Conservation (phyloP, 768 basidiomycete species). For the Rhizopogon rudus region DNA sequence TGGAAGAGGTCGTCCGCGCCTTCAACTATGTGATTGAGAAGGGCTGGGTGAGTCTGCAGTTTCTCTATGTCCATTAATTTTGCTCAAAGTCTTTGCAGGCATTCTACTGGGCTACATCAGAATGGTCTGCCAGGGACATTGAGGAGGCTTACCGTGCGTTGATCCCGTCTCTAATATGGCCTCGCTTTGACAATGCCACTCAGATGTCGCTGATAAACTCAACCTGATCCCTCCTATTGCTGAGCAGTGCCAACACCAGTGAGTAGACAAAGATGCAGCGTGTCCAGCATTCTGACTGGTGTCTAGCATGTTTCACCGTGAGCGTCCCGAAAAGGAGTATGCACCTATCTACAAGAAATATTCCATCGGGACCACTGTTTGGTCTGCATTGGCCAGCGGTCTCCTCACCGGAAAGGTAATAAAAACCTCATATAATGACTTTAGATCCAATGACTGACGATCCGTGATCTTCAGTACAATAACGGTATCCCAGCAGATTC, state of each 20-base stretch:
- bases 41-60: constrained; percentile 32
- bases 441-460: neutral
- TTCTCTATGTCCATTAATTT: neutral
- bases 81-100: constrained; percentile 17
- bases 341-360: constrained; percentile 42
- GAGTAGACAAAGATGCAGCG: constrained; percentile 1
- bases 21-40: constrained; percentile 51
- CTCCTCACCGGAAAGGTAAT: constrained; percentile 48
- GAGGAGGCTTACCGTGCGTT: constrained; percentile 36
- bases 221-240: constrained; percentile 44
- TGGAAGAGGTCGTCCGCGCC: constrained; percentile 55
- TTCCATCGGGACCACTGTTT: constrained; percentile 45
- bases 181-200: neutral
- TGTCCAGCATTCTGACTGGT: neutral
- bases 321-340: constrained; percentile 53
- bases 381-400: constrained; percentile 52
- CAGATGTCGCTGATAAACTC: constrained; percentile 46
- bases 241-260: constrained; percentile 50
- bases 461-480: constrained; percentile 32
- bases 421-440: neutral
- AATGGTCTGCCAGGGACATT: constrained; percentile 51
- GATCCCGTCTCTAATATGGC: neutral
- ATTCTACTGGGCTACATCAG: constrained; percentile 47
- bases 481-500: constrained; percentile 48
- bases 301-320: constrained; percentile 45